Base-by-base conservation (phyloP, 1,284 basidiomycete species). In the Agroathelia rolfsii region DNA sequence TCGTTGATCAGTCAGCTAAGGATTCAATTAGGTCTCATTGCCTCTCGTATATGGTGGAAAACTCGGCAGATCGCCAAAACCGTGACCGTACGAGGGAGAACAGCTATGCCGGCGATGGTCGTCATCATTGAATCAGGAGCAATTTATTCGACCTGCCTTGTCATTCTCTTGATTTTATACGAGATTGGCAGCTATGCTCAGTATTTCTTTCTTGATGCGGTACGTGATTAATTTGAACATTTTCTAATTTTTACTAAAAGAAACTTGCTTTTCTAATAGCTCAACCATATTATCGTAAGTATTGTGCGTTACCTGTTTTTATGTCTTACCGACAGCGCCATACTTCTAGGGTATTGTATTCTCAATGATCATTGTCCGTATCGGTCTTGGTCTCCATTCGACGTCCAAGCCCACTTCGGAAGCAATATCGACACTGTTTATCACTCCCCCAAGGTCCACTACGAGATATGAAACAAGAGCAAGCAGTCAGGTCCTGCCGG, bases 111-210 rank as follows among this genome's bases (percentile, higher is more conserved):
- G 5, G 38, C 58, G 28, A 47, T 58, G 23, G 42, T 56, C 22
- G 49, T 62, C 15, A 50, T 63, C 16, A 45, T 64, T 23, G 62
- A 62, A 39, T 60, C 59, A n/a, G 61, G 62, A n/a, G 51, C 55
- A 3, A 52, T 63, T 12, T 62, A 62, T 39, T 60, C 58, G 1
- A 44, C 41, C 15, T 54, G 55, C 3, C 48, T 61, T 10, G 41
- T 56, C 15, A 40, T 46, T 5, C 43, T 63, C 14, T 47, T 62
- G 6, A 46, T 57, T 12, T 39, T 57, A 8, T 62, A 58, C 41
- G 45, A 52, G 31, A 40, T 42, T 6, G 44, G 50, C 14, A 55
- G 51, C 5, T 60, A 53, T 48, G 52, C 53, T 30, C 58, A 60
- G 35, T 62, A 61, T 36, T 46, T 61, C 11, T 33, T 59, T 10